These are phyloP conservation scores for Aspergillus saccharolyticus DNA, from an alignment of 495 filamentous ascomycete species.

Conservation along the genomic window DNA sequence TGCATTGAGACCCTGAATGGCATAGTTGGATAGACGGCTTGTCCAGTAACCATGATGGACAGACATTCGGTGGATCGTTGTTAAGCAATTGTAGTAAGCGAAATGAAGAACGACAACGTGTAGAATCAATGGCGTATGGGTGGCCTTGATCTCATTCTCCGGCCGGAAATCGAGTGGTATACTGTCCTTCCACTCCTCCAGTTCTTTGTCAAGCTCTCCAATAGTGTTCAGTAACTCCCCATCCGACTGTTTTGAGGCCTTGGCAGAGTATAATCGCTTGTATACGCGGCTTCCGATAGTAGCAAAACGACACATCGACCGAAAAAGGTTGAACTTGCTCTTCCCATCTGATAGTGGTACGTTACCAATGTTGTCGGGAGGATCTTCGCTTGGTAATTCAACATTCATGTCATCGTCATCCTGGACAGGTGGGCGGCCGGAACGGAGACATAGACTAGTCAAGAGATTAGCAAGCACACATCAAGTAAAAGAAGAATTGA, in stretches of 20 bases:
- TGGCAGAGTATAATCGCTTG: conserved; percentile 87
- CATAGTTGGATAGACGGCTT: conserved; percentile 88
- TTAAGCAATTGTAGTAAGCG: conserved; percentile 95
- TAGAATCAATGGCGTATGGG: conserved; percentile 82
- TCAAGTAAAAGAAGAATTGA: conserved; percentile 1
- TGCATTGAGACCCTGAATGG: conserved; percentile 87
- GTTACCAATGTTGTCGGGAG: conserved; percentile 85
- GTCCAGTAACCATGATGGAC: conserved; percentile 99
- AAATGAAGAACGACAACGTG: conserved; percentile 93
- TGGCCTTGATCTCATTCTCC: conserved; percentile 88
- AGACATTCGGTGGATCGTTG: conserved; percentile 97
- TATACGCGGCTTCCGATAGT: conserved; percentile 92
- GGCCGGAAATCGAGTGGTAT: conserved; percentile 93
- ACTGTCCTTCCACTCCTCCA: conserved; percentile 94
- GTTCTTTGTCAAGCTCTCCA: conserved; percentile 85
- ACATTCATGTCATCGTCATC: conserved; percentile 99
- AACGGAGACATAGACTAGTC: conserved; percentile 73
- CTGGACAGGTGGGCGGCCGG: conserved; percentile 87
- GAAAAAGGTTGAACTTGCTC: conserved; percentile 88
- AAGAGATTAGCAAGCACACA: conserved; percentile 14
- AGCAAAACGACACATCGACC: conserved; percentile 84
- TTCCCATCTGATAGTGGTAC: conserved; percentile 88
- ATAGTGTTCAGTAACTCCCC: conserved; percentile 94
- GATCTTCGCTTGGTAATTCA: conserved; percentile 87
- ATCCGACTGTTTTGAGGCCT: conserved; percentile 85